Base-by-base conservation (phyloP, 495 filamentous ascomycete genomes). In the Xylaria venustula region DNA sequence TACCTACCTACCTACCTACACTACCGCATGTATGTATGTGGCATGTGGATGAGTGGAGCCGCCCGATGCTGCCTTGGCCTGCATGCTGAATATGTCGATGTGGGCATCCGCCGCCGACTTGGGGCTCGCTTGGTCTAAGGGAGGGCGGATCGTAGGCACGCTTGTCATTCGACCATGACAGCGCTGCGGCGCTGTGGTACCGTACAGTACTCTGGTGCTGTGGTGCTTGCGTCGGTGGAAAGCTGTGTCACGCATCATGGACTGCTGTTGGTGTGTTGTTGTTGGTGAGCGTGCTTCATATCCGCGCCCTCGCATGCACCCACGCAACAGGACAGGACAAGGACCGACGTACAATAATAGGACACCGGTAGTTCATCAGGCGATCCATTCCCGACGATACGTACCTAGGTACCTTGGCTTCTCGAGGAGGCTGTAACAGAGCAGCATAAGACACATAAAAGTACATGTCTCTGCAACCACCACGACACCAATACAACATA, bases 21-120 rank as follows among this genome's bases (percentile, higher is more conserved):
- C n/a, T n/a, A n/a, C n/a, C n/a, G n/a, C n/a, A n/a, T n/a, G n/a
- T n/a, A n/a, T n/a, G n/a, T n/a, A n/a, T 36, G 56, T 64, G 62
- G 63, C 66, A 66, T 52, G 62, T 63, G 67, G 69, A 66, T 69
- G 67, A 66, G 64, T 71, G 68, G 68, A 69, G 56, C 63, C 37
- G 57, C 60, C 65, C 66, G 60, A 56, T 52, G 36, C 41, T 62
- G 51, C 45, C 59, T 62, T 50, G n/a, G n/a, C 52, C 59, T 55
- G 59, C 51, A 54, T 50, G 48, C 58, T 53, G 49, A 61, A 28
- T 9, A 34, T 47, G 30, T 41, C 30, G 26, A 20, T 42, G 52
- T 62, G 60, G 52, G 36, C 46, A 36, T n/a, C 59, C 51, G 44
- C 40, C n/a, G 50, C 17, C 8, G 7, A 3, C 3, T 19, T 12